Evolutionary conservation across 202 grass and related monocot genomes (phyloP), one percentile per base, ranked within the genome.

Genomic region (Elaeis oleifera): DNA sequence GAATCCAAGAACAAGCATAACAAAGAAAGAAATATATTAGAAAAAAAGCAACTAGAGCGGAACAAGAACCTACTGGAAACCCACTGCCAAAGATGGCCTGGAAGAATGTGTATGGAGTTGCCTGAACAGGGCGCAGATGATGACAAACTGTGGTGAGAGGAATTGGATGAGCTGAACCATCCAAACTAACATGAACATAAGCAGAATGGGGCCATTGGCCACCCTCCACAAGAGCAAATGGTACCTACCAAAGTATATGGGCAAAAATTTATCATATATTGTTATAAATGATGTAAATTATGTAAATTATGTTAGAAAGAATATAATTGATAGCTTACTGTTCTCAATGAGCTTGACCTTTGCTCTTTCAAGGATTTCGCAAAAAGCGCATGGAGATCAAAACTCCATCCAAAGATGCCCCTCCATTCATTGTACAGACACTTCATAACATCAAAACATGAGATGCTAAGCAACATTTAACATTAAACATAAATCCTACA

Each of bases 401-500:
- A 86, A 54, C 82, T 89, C 92, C 87, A 91, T 51, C 79, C 77
- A 78, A 97, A 85, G 39, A 97, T 84, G 51, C 94, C 94, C 77
- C 88, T 84, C 94, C 84, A 92, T 85, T 92, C 88, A 4, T 82
- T 90, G 77, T 84, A 97, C 22, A 97, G 69, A 58, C 88, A 91
- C 92, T 97, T 52, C 48, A 86, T 19, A 32, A 63, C 8, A 50
- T 23, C 36, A 64, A 50, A 50, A 24, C 0, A 24, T 7, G 18
- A 64, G 32, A 44, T 44, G 36, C 36, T 13, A 44, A 13, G 36
- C 2, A 44, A 44, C 11, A 44, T 44, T 44, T 44, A 13, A 44
- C 36, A 13, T 44, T 44, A 44, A 44, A 9, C 8, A 9, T 13
- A 44, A 44, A 44, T 44, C 36, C 11, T 1, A 13, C 8, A 44